Base-by-base conservation (phyloP, 2,329 filamentous ascomycete species). In the Neopestalotiopsis rosae region DNA sequence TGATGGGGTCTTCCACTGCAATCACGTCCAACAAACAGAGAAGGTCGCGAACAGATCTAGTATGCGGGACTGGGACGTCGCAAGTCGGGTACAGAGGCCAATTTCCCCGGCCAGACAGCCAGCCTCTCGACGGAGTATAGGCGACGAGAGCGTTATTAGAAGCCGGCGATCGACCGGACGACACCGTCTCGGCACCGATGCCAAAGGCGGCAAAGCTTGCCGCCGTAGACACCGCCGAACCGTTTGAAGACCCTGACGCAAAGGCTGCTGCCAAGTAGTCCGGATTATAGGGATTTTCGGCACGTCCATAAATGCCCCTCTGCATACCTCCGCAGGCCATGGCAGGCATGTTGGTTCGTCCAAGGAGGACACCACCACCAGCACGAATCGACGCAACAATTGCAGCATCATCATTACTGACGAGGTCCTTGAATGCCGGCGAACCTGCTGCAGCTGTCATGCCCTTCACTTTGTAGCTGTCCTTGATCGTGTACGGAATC, bases 41-140 rank as follows among this genome's bases (percentile, higher is more conserved):
- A 75, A 89, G 77, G 73, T 89, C 87, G 2, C 75, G 69, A 57
- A 89, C 79, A 0, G 81, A 85, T 34, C 86, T 78, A 0, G 87
- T 84, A 66, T 88, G 85, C 1, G 87, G 87, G 0, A 87, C 85
- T 0, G 87, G 75, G 0, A 86, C 83, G 34, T 38, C 34, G 34
- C 34, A 38, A 38, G 34, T 38, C 3, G 34, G 34, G 34, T 38
- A 38, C 10, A 38, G 10, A 2, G 34, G 34, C 34, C 34, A 38
- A 10, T 10, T 38, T 6, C 34, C 34, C 34, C 34, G 4, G 1
- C 34, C 34, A 38, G 34, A 38, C 34, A 38, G 2, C 34, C 34
- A 38, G 2, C 34, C 34, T 6, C 34, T 38, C 34, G 34, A 38
- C 4, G 34, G 34, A 10, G 34, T 38, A 38, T 38, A 38, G 10